These are phyloP conservation scores for Sistotremastrum suecicum DNA, from an alignment of 768 basidiomycete genomes.

Conservation along the genomic window DNA sequence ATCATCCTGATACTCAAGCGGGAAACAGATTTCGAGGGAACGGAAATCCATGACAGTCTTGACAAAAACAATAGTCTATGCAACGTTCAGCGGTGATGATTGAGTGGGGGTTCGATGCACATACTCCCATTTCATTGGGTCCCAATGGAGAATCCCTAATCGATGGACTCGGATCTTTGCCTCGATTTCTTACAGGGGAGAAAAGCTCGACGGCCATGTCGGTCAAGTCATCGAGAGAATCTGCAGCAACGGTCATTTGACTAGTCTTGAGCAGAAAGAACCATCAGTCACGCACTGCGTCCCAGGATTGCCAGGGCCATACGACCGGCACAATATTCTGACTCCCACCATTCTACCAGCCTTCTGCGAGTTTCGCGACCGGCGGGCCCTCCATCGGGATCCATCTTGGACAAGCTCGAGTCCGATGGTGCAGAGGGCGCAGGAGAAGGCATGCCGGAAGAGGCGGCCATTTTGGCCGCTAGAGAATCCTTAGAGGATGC, in stretches of 20 bases:
- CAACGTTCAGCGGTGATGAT: constrained; percentile 7
- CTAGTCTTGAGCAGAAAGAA: too few relatives aligned
- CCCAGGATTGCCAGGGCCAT: constrained; percentile 75
- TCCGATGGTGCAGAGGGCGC: constrained; percentile 39
- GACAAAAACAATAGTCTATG: constrained; percentile 65
- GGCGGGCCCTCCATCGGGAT: constrained; percentile 62
- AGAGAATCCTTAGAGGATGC: constrained; percentile 11
- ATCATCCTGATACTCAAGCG: constrained; percentile 56
- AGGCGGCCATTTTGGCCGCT: constrained; percentile 25
- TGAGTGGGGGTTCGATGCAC: constrained; percentile 14
- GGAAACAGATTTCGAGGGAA: constrained; percentile 69
- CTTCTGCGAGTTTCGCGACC: constrained; percentile 71
- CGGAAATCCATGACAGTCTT: constrained; percentile 85
- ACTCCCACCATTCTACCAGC: constrained; percentile 73
- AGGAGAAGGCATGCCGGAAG: constrained; percentile 46
- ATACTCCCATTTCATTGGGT: constrained; percentile 51
- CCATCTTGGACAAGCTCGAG: constrained; percentile 32
- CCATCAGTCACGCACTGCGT: constrained; percentile 34
- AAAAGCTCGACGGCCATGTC: constrained; percentile 50
- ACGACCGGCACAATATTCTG: constrained; percentile 68
- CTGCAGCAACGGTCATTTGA: constrained; percentile 20
- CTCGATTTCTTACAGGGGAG: constrained; percentile 56
- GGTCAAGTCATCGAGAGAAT: constrained; percentile 61
- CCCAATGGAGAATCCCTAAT: constrained; percentile 68
- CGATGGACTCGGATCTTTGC: constrained; percentile 43